Evolutionary conservation across 257 asterid species (phyloP).

Genomic region (Nicotiana paniculata): DNA sequence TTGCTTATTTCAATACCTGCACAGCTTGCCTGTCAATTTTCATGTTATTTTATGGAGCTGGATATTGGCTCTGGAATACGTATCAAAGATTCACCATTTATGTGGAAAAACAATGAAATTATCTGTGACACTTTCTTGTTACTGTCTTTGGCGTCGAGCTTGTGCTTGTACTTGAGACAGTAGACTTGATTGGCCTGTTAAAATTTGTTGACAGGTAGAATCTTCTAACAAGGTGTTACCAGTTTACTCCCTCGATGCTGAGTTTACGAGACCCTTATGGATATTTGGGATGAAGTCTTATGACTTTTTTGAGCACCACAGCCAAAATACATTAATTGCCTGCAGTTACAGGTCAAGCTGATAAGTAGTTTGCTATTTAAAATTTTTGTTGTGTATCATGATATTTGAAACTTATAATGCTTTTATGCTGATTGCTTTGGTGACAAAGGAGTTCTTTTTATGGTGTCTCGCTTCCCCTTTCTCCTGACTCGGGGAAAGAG

Average conservation of each 20-base stretch:
- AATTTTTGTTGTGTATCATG: neutral
- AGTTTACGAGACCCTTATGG: slow-evolving; percentile 91
- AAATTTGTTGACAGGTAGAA: slow-evolving; percentile 48
- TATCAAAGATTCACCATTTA: slow-evolving; percentile 1
- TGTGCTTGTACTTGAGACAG: neutral
- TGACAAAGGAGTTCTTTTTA: neutral
- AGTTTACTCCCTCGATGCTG: slow-evolving; percentile 65
- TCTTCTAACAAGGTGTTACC: slow-evolving; percentile 68
- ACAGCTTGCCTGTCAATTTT: neutral
- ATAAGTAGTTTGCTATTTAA: slow-evolving; percentile 3
- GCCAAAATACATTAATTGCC: slow-evolving; percentile 51
- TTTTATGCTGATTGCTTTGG: slow-evolving; percentile 4
- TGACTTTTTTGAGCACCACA: slow-evolving; percentile 52
- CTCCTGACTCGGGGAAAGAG: neutral
- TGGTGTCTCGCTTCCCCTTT: neutral
- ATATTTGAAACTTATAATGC: neutral
- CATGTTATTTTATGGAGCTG: neutral
- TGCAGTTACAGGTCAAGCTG: slow-evolving; percentile 75
- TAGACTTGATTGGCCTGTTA: neutral
- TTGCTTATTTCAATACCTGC: neutral
- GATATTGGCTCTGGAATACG: slow-evolving; percentile 2
- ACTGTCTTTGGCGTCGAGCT: neutral
- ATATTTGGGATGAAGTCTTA: slow-evolving; percentile 78
- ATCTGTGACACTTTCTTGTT: neutral
- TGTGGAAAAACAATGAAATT: neutral